Percentiles rank a stretch among this genome's conserved stretches.
Conservation (phyloP, 2,329 filamentous ascomycete genomes). For the Nemania sp. region DNA sequence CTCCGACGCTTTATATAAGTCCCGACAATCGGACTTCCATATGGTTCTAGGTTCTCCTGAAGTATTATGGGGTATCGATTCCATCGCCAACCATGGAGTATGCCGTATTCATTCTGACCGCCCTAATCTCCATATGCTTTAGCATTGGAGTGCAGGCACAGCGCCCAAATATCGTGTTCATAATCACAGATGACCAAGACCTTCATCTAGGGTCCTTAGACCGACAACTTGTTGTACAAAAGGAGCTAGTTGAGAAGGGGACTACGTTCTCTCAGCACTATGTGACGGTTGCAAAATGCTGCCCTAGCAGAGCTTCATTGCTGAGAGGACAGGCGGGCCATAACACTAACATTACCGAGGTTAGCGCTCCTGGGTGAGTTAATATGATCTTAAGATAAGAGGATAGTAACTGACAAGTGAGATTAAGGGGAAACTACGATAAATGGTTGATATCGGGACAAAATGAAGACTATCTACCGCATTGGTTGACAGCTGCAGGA, state of each 20-base stretch:
- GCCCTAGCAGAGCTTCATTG: slow-evolving; percentile 34
- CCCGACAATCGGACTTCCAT: background rate
- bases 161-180: slow-evolving; percentile 35
- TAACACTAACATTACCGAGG: slow-evolving; percentile 51
- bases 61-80: background rate
- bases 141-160: slow-evolving; percentile 13
- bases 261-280: slow-evolving; percentile 34
- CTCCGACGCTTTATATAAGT: slow-evolving; percentile 6
- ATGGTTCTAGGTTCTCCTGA: background rate
- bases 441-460: slow-evolving; percentile 55
- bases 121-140: slow-evolving; percentile 11
- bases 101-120: background rate
- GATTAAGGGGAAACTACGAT: slow-evolving; percentile 53
- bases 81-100: slow-evolving; percentile 5
- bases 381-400: background rate
- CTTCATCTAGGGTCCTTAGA: slow-evolving; percentile 33
- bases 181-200: slow-evolving; percentile 38
- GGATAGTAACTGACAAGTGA: slow-evolving; percentile 3
- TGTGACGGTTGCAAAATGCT: slow-evolving; percentile 35
- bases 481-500: slow-evolving; percentile 34
- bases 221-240: slow-evolving; percentile 18
- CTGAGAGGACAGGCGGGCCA: slow-evolving; percentile 37
- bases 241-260: slow-evolving; percentile 26
- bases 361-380: slow-evolving; percentile 51
- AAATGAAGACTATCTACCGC: slow-evolving; percentile 36